These are phyloP conservation scores for Irpex sp. DNA, from an alignment of 1,284 basidiomycete genomes.

Conservation along the genomic window DNA sequence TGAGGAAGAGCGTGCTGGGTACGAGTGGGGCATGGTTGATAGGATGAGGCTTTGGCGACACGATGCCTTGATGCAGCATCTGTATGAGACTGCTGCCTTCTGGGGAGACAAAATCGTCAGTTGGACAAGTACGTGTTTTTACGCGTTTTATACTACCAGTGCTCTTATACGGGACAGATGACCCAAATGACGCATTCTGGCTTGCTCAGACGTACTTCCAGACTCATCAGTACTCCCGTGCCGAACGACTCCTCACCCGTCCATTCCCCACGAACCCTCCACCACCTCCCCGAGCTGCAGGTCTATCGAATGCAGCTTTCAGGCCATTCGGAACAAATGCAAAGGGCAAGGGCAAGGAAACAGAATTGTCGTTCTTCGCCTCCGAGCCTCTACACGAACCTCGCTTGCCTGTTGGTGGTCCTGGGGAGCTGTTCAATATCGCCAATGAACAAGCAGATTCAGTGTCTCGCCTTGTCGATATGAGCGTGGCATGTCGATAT, in stretches of 20 bases:
- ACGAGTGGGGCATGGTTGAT: constrained; percentile 85
- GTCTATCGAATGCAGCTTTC: constrained; percentile 41
- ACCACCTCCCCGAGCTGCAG: constrained; percentile 30
- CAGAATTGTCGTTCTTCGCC: constrained; percentile 19
- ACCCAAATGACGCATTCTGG: constrained; percentile 98
- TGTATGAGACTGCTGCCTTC: constrained; percentile 96
- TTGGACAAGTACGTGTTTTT: constrained; percentile 80
- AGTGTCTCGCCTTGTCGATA: constrained; percentile 81
- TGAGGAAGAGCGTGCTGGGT: constrained; percentile 49
- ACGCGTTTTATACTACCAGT: background rate
- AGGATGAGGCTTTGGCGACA: constrained; percentile 97
- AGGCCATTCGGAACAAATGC: constrained; percentile 21
- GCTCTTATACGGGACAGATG: constrained; percentile 49
- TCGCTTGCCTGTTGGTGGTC: constrained; percentile 60
- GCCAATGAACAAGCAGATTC: constrained; percentile 56
- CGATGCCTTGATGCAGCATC: constrained; percentile 96
- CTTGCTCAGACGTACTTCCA: constrained; percentile 96
- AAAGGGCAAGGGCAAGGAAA: constrained; percentile 64
- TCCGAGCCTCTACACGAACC: constrained; percentile 24
- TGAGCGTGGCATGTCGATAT: constrained; percentile 90
- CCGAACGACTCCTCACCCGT: constrained; percentile 85
- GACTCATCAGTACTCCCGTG: constrained; percentile 91
- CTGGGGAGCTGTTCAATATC: constrained; percentile 63
- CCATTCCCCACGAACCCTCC: constrained; percentile 62
- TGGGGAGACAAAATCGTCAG: constrained; percentile 97